These are phyloP conservation scores for Xylaria sp. DNA, from an alignment of 2,329 filamentous ascomycete species.

Conservation along the genomic window DNA sequence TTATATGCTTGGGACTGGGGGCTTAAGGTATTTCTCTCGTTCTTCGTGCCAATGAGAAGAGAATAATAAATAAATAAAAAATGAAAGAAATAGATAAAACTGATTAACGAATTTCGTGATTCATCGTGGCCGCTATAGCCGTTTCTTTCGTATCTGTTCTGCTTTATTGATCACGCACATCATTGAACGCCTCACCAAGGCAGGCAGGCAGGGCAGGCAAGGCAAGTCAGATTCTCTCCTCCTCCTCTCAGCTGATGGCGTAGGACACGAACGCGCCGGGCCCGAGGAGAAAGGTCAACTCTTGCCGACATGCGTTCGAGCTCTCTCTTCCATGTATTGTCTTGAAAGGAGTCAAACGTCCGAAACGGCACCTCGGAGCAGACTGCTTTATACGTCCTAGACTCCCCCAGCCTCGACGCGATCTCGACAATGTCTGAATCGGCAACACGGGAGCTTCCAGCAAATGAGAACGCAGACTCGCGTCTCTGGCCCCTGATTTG, in stretches of 20 bases:
- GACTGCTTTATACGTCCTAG: not conserved
- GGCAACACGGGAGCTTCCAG: slow-evolving; percentile 9
- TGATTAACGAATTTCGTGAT: not conserved
- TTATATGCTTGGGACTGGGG: not conserved
- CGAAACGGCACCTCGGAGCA: slow-evolving; percentile 2
- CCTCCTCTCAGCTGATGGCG: slow-evolving; percentile 9
- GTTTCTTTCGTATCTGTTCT: not conserved
- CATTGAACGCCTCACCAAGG: not conserved
- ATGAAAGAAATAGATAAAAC: no score
- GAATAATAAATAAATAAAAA: no score
- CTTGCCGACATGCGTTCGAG: not conserved
- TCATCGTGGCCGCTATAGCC: not conserved
- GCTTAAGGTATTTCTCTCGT: no score
- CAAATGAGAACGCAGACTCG: slow-evolving; percentile 13
- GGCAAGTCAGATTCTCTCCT: no score
- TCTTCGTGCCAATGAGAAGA: no score
- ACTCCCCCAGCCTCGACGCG: not conserved
- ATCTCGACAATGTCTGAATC: not conserved
- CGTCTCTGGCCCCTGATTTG: slow-evolving; percentile 18
- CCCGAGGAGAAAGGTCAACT: not conserved
- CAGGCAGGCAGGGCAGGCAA: not conserved
- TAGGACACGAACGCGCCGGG: no score
- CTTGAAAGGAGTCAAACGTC: slow-evolving; percentile 11
- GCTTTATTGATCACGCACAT: not conserved
- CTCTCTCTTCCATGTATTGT: not conserved